Base-by-base conservation (phyloP, 495 filamentous ascomycete genomes). In the Glutinoglossum americanum region DNA sequence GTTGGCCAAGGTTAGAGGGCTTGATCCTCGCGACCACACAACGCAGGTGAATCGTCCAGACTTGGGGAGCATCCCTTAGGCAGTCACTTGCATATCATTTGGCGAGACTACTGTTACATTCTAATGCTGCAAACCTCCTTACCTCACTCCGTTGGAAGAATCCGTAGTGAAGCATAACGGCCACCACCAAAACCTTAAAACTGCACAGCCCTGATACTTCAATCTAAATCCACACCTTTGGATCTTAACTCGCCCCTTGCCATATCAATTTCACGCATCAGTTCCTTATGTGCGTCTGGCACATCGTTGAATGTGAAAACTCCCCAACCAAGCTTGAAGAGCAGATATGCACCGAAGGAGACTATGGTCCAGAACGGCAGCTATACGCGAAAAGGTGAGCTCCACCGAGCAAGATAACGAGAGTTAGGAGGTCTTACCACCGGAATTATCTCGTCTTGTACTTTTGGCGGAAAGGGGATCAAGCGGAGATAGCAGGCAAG, bases 281-380 rank as follows among this genome's bases (percentile, higher is more conserved):
- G 71, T 71, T 95, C 90, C 62, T 81, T 76, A 69, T 96, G 84
- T 58, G 92, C 92, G 61, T 85, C 80, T 55, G 93, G 90, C 13
- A 92, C 88, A 71, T 97, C 87, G 72, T 93, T 88, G 77, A 98
- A 98, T 39, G 89, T 95, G 63, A 94, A 74, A 62, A 98, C 85
- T 41, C 90, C 90, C 73, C 80, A 80, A 55, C 92, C 92, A 28
- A 98, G 79, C 61, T 87, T 87, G 74, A 84, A 87, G 55, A 97
- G 81, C 6, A 98, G 81, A 72, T 89, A 96, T 48, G 89, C 84
- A 70, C 89, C 92, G 69, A 97, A 92, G 54, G 82, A 81, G 61
- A 98, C 88, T 61, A 97, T 72, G 28, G 77, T 80, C 82, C 89
- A 97, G 74, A 96, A 86, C 27, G 92, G 92, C 28, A 97, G 74